Base-by-base conservation (phyloP, 441 rosid species). In the Jatropha podagrica region DNA sequence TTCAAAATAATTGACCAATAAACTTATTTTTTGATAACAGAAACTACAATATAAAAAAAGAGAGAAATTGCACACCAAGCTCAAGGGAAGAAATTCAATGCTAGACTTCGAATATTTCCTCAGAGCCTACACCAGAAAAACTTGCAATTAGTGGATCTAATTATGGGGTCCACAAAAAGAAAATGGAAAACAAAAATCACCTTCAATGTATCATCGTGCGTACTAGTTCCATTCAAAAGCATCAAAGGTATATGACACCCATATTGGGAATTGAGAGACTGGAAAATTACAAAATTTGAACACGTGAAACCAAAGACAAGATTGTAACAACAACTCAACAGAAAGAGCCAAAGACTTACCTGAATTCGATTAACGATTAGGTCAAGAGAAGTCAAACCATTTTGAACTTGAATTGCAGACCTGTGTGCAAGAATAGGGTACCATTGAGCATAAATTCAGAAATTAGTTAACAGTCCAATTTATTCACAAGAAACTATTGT, bases 231-330 rank as follows among this genome's bases (percentile, higher is more conserved):
- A 83, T 85, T 86, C 80, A 91, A 64, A 23, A 91, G 83, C 76
- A 89, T 49, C 79, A 91, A 77, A 11, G 91, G 95, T 52, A 89
- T 74, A 46, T 74, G 79, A 81, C 91, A 87, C 26, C 87, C 88
- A 5, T 86, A 87, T 81, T 82, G 85, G 64, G 83, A 82, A 78
- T 91, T 91, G 69, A 89, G 88, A 65, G 78, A 77, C 95, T 91
- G 76, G 73, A 72, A n/a, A 75, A 77, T 61, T 40, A 56, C 69
- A 78, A 73, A 18, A 67, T 60, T 37, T 27, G 54, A 55, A 75
- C 63, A n/a, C 52, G 69, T 51, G 37, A 73, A 59, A 46, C 59
- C 52, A 65, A 74, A 54, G 18, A 59, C 8, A 15, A 65, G 44
- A 74, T 52, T 46, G 46, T 32, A 72, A 64, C 62, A 48, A 7